These are phyloP conservation scores for Botrytis fabae DNA, from an alignment of 2,329 filamentous ascomycete species.

Conservation along the genomic window DNA sequence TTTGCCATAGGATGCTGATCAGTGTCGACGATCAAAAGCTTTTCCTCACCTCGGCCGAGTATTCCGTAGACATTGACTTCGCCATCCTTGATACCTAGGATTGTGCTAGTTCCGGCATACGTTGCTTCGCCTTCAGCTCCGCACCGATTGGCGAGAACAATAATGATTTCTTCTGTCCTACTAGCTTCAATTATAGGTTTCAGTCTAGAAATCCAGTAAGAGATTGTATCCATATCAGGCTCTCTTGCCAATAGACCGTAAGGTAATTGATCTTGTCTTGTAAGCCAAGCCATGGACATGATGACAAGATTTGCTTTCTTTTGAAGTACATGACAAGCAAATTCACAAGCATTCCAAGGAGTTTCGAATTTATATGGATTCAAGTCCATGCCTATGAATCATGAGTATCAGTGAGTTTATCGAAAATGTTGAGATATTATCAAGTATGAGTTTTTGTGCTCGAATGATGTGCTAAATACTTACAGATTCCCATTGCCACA, in stretches of 20 bases:
- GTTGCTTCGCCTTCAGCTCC: conserved; percentile 65
- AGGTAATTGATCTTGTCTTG: conserved; percentile 50
- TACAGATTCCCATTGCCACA: conserved; percentile 61
- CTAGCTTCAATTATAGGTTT: conserved; percentile 61
- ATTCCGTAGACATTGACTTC: conserved; percentile 69
- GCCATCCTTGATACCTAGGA: conserved; percentile 65
- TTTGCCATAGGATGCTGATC: conserved; percentile 27
- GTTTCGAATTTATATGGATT: conserved; percentile 57
- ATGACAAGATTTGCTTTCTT: conserved; percentile 62
- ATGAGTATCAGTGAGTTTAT: not conserved
- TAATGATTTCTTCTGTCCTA: conserved; percentile 58
- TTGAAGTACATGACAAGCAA: conserved; percentile 54
- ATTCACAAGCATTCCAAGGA: conserved; percentile 52
- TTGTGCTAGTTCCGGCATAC: conserved; percentile 74
- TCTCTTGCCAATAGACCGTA: conserved; percentile 53
- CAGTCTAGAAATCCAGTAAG: conserved; percentile 73
- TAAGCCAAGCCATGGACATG: conserved; percentile 78
- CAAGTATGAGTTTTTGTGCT: conserved; percentile 22
- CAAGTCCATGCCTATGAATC: conserved; percentile 55
- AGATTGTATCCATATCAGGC: conserved; percentile 71
- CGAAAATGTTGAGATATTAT: not conserved
- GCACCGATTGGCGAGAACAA: conserved; percentile 70
- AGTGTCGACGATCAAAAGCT: conserved; percentile 67
- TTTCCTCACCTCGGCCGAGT: conserved; percentile 68
- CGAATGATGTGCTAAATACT: conserved; percentile 35